Percentiles rank a stretch among this genome's conserved stretches.
phyloP scores from a whole-genome alignment of 495 filamentous ascomycete species.

The Pseudomonodictys pantanalensis region DNA sequence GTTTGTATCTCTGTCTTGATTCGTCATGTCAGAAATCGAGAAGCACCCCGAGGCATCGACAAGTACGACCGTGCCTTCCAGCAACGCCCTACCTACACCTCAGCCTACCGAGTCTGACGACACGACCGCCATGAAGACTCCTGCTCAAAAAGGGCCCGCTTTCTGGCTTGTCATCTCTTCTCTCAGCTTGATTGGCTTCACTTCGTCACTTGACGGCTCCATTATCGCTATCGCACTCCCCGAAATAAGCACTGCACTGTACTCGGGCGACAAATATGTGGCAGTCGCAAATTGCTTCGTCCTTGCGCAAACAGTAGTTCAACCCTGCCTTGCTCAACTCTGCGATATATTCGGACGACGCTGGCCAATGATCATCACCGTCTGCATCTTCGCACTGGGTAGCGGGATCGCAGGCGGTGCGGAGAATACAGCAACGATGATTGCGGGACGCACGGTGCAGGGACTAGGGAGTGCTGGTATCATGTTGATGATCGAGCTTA shows the following conservation, averaged over 20 bases:
- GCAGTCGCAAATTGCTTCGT: conserved; percentile 8
- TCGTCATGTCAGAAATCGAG: no score
- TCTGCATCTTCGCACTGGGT: conserved; percentile 29
- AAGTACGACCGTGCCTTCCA: no score
- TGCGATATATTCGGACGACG: conserved; percentile 25
- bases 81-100: conserved; percentile 41
- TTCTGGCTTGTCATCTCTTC: conserved; percentile 11
- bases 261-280: neutral
- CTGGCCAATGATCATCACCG: conserved; percentile 4
- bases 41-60: no score
- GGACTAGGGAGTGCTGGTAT: conserved; percentile 43
- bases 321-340: neutral
- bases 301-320: conserved; percentile 7
- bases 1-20: no score
- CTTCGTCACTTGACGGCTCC: conserved; percentile 14
- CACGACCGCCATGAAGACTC: neutral
- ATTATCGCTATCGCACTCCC: conserved; percentile 11
- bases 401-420: conserved; percentile 30
- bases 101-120: neutral
- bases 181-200: conserved; percentile 7
- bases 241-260: neutral
- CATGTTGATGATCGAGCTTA: conserved; percentile 37
- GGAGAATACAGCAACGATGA: conserved; percentile 13
- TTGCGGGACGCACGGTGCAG: conserved; percentile 43
- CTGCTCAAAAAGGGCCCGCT: neutral